Evolutionary conservation across 2,329 filamentous ascomycete genomes (phyloP), one percentile per base, ranked within the genome.

Genomic region (Exophiala aquamarina): DNA sequence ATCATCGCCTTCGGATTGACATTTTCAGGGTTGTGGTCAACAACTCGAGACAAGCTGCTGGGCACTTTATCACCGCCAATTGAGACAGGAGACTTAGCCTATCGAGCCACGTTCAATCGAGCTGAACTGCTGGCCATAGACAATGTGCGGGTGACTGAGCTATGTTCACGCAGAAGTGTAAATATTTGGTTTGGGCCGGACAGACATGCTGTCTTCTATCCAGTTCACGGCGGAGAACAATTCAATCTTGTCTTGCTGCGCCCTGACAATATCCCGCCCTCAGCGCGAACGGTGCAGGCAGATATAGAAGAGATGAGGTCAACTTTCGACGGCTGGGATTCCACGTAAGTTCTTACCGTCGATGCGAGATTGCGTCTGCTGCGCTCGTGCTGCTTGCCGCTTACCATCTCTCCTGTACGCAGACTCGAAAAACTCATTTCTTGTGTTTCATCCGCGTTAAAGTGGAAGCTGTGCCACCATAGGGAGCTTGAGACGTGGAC

Each of bases 201-300:
- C 1, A 71, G 77, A 2, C 83, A 87, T 57, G 80, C 74, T 0
- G 79, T 86, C 0, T 77, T 74, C 0, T 87, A 87, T 62, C 79
- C 79, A 1, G 60, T 87, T 41, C 72, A 79, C 1, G 73, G 69
- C 0, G 81, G 82, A 0, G 66, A 67, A 0, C 75, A 82, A 70
- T 84, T 79, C 54, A 87, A 87, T 47, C 72, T 88, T 3, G 84
- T 87, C 0, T 66, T 87, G 2, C 66, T 86, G 1, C 76, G 79
- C 8, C 84, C 84, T 0, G 84, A 87, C 59, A 75, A 83, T 54
- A 62, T 86, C 0, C 79, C 81, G 0, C 63, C 69, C 2, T 72
- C 73, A 1, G 75, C 82, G 1, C 70, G 74, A 9, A 66, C 67
- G 0, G 65, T 76, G 0, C 66, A 72, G 11, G 77, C 75, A 3